phyloP scores from a whole-genome alignment of 257 asterid genomes.

The Sherardia arvensis region DNA sequence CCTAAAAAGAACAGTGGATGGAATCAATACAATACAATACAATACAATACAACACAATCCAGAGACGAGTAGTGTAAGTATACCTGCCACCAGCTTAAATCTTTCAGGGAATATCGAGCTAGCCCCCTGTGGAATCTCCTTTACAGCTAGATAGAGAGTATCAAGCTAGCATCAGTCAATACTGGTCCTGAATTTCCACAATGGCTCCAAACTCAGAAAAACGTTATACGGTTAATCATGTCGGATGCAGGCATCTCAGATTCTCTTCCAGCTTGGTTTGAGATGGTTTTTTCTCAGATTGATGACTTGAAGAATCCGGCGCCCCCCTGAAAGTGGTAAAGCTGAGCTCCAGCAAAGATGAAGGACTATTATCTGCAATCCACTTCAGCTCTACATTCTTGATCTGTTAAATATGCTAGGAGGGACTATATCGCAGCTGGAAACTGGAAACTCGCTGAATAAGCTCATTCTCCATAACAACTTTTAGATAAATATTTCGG shows the following conservation, averaged over 20 bases:
- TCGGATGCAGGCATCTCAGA: constrained; percentile 17
- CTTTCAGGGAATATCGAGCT: too few species aligned
- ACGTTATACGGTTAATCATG: constrained; percentile 3
- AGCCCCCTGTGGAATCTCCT: constrained; percentile 19
- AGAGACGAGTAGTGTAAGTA: too few species aligned
- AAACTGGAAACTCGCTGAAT: too few species aligned
- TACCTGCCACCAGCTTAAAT: too few species aligned
- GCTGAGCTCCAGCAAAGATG: constrained; percentile 11
- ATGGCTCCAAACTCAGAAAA: constrained; percentile 17
- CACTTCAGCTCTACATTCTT: neutral
- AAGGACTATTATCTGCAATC: constrained; percentile 6
- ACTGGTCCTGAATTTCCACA: constrained; percentile 16
- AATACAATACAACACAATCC: too few species aligned
- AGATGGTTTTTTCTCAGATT: constrained; percentile 1
- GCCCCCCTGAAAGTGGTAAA: neutral
- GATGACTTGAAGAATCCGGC: constrained; percentile 5
- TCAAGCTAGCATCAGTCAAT: constrained; percentile 9
- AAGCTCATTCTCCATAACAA: constrained; percentile 14
- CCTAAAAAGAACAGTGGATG: too few species aligned
- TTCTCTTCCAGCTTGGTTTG: constrained; percentile 17
- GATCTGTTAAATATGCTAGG: constrained; percentile 10
- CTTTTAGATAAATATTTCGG: constrained; percentile 3
- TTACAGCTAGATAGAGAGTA: constrained; percentile 15
- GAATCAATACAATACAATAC: too few species aligned
- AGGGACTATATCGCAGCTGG: neutral